Conservation (phyloP, 2,329 filamentous ascomycete genomes). For the Pezicula radicicola region DNA sequence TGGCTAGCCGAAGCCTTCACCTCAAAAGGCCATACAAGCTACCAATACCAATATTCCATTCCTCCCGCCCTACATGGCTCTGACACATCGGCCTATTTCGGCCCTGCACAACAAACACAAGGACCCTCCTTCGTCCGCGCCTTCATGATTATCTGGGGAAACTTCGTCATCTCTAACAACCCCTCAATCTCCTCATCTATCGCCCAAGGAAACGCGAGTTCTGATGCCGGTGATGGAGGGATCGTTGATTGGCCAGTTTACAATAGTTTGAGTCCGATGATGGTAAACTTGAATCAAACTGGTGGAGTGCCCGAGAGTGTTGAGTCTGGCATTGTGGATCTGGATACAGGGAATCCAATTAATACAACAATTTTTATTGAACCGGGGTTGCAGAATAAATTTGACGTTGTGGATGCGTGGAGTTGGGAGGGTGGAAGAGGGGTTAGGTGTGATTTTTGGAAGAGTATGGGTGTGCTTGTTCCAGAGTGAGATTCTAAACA, state of each 20-base stretch:
- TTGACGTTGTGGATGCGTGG: slow-evolving; percentile 7
- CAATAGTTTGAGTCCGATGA: background rate
- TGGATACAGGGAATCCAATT: background rate
- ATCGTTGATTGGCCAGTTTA: slow-evolving; percentile 6
- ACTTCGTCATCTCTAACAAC: slow-evolving; percentile 8
- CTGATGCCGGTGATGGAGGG: slow-evolving; percentile 1
- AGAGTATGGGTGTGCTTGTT: slow-evolving; percentile 5
- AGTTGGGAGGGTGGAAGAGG: slow-evolving; percentile 11
- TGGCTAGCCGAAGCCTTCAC: slow-evolving; percentile 46
- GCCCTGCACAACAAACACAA: slow-evolving; percentile 1
- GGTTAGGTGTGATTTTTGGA: slow-evolving; percentile 13
- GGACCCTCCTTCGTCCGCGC: slow-evolving; percentile 6
- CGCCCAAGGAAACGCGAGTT: slow-evolving; percentile 4
- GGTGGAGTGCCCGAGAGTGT: slow-evolving; percentile 2
- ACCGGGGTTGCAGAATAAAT: slow-evolving; percentile 6
- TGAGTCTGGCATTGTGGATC: background rate
- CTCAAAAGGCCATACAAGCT: slow-evolving; percentile 25
- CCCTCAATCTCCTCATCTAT: slow-evolving; percentile 7
- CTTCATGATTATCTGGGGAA: slow-evolving; percentile 12
- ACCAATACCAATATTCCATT: slow-evolving; percentile 42
- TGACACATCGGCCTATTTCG: slow-evolving; percentile 30
- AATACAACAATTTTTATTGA: background rate
- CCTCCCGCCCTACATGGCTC: slow-evolving; percentile 31
- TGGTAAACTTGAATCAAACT: slow-evolving; percentile 12
- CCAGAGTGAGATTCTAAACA: slow-evolving; percentile 4